phyloP scores from a whole-genome alignment of 2,329 filamentous ascomycete genomes.

The Fusarium ambrosium region DNA sequence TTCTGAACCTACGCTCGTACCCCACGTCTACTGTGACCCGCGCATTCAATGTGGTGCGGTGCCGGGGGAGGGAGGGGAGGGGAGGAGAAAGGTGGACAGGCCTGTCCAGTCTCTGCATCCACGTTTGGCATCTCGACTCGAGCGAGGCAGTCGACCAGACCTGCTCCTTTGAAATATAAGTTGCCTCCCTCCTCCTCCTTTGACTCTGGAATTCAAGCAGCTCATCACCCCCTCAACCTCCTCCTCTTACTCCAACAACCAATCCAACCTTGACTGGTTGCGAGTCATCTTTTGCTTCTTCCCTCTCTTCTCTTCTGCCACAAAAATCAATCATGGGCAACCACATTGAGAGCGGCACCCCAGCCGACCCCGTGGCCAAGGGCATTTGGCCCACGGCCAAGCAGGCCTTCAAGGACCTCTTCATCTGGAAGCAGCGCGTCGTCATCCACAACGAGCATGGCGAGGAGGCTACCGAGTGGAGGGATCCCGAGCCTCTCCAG shows the following conservation, averaged over 20 bases:
- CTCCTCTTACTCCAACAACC: not conserved
- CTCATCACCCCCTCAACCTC: not conserved
- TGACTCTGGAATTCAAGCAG: not conserved
- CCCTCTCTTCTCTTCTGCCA: not conserved
- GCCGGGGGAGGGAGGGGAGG: conserved; percentile 3
- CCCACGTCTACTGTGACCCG: conserved; percentile 37
- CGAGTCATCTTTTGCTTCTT: not conserved
- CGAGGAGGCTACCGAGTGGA: conserved; percentile 77
- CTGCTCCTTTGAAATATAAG: conserved; percentile 23
- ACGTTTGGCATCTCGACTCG: not conserved
- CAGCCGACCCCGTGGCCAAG: conserved; percentile 76
- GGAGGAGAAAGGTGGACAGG: not conserved
- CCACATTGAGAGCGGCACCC: conserved; percentile 52
- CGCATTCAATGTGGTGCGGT: conserved; percentile 16
- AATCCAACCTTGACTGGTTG: not conserved
- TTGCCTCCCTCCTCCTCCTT: not conserved
- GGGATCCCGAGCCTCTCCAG: conserved; percentile 72
- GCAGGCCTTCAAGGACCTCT: conserved; percentile 74
- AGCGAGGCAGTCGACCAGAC: not conserved
- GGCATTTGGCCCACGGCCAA: conserved; percentile 75
- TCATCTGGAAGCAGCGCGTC: conserved; percentile 81
- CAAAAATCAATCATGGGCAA: conserved; percentile 21
- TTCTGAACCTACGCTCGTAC: conserved; percentile 6
- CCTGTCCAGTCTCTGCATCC: not conserved
- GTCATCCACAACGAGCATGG: conserved; percentile 74